phyloP scores from a whole-genome alignment of 371 early-diverging fungal species.

The Actinomortierella ambigua region DNA sequence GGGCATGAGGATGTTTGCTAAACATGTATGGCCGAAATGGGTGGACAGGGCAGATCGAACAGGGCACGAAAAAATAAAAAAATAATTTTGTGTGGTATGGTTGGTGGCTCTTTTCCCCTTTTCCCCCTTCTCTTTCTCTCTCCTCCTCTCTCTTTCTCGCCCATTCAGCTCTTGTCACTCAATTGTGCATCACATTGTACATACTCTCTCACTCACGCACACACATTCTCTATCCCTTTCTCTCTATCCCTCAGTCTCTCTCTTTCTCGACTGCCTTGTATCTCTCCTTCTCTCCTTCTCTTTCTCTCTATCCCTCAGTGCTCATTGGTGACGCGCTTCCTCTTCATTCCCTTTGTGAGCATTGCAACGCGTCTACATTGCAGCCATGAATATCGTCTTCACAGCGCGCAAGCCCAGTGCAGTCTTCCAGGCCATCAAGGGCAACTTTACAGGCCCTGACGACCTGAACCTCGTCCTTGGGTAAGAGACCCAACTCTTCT shows the following conservation, averaged over 20 bases:
- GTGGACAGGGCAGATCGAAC: no score
- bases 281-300: neutral
- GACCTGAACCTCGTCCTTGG: conserved; percentile 73
- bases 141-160: neutral
- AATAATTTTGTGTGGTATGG: no score
- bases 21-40: no score
- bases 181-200: neutral
- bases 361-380: neutral
- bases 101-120: no score
- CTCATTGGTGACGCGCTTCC: neutral
- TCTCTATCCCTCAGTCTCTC: neutral
- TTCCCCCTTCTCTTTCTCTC: no score
- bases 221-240: neutral
- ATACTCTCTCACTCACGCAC: neutral
- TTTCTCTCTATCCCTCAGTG: neutral
- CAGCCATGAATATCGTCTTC: conserved; percentile 39
- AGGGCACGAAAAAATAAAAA: no score
- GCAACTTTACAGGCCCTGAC: conserved; percentile 65
- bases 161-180: neutral
- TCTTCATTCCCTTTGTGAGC: neutral
- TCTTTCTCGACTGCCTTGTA: neutral
- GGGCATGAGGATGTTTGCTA: no score
- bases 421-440: conserved; percentile 60
- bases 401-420: conserved; percentile 65
- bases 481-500: conserved; percentile 48